A percentile compares a stretch with the other conserved stretches of the same genome.
Evolutionary conservation across 2,329 filamentous ascomycete genomes (phyloP).

Genomic region (Dendryphion nanum): DNA sequence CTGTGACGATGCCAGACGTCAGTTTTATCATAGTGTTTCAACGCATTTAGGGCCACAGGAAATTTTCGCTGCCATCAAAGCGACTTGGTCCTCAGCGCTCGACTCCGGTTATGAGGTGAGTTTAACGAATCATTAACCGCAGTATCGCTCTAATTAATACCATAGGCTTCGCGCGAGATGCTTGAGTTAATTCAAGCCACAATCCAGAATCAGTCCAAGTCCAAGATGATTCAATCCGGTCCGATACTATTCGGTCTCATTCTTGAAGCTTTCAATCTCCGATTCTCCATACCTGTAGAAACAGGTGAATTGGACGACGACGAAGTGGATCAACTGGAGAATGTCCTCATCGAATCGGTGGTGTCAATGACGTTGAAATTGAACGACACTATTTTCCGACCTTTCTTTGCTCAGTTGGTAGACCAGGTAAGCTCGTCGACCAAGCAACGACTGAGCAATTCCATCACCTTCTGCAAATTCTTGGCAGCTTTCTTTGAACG

Average conservation of each 20-base stretch:
- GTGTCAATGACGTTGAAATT: constrained; percentile 95
- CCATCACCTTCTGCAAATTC: constrained; percentile 80
- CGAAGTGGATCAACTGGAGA: constrained; percentile 61
- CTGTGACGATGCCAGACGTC: constrained; percentile 62
- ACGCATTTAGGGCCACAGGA: constrained; percentile 74
- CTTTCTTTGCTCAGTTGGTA: constrained; percentile 81
- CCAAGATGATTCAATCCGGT: constrained; percentile 73
- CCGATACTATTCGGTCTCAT: constrained; percentile 63
- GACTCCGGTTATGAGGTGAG: constrained; percentile 59
- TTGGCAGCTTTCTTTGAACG: constrained; percentile 75
- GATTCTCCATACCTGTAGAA: constrained; percentile 43
- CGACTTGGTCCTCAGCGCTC: constrained; percentile 68
- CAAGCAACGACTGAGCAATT: constrained; percentile 45
- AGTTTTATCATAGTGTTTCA: constrained; percentile 72
- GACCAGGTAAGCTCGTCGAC: constrained; percentile 61
- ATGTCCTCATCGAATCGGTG: constrained; percentile 64
- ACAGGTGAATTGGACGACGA: constrained; percentile 50
- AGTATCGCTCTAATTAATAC: constrained; percentile 13
- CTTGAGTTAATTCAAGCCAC: constrained; percentile 68
- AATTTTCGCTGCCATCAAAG: constrained; percentile 70
- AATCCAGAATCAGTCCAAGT: constrained; percentile 76
- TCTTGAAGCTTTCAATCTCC: constrained; percentile 62
- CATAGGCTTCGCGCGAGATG: constrained; percentile 65
- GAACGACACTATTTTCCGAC: constrained; percentile 89
- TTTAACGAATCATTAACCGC: neutral